Evolutionary conservation across 768 basidiomycete species (phyloP).

Genomic region (Suillus cothurnatus): DNA sequence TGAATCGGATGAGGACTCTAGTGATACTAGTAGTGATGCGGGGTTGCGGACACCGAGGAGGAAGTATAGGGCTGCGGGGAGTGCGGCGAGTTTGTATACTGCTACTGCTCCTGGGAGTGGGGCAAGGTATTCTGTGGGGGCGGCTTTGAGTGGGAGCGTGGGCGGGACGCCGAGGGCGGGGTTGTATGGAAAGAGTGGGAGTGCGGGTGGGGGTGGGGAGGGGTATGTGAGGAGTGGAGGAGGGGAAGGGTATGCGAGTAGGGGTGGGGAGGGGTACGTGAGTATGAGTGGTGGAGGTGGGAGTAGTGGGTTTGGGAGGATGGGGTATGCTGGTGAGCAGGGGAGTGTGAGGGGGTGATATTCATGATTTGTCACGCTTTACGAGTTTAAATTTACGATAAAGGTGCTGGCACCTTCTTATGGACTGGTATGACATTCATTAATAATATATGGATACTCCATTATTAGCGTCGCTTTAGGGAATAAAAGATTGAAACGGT

Average conservation of each 20-base stretch:
- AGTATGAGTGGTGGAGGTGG: neutral
- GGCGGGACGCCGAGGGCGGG: neutral
- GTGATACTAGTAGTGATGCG: conserved; percentile 33
- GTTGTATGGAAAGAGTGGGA: neutral
- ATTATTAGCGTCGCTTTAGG: too few species aligned
- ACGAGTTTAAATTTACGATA: neutral
- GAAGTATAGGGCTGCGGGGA: conserved; percentile 25
- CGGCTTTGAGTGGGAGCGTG: neutral
- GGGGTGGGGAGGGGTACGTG: neutral
- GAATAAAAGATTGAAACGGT: too few species aligned
- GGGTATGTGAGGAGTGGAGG: neutral
- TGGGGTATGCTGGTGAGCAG: neutral
- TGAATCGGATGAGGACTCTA: conserved; percentile 31
- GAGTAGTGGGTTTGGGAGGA: neutral
- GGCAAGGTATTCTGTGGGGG: conserved; percentile 1
- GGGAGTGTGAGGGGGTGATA: conserved; percentile 4
- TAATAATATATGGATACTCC: neutral
- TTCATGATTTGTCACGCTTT: neutral
- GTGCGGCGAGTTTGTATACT: conserved; percentile 15
- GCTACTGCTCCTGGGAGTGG: conserved; percentile 12
- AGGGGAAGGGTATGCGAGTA: neutral
- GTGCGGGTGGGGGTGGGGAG: neutral
- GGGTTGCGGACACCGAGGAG: conserved; percentile 29
- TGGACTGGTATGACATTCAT: neutral
- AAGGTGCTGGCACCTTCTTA: conserved; percentile 1